Percentiles rank a stretch among this genome's conserved stretches.
These are phyloP conservation scores for Dysphania ambrosioides DNA, from an alignment of 148 eudicot genomes.

Conservation along the genomic window DNA sequence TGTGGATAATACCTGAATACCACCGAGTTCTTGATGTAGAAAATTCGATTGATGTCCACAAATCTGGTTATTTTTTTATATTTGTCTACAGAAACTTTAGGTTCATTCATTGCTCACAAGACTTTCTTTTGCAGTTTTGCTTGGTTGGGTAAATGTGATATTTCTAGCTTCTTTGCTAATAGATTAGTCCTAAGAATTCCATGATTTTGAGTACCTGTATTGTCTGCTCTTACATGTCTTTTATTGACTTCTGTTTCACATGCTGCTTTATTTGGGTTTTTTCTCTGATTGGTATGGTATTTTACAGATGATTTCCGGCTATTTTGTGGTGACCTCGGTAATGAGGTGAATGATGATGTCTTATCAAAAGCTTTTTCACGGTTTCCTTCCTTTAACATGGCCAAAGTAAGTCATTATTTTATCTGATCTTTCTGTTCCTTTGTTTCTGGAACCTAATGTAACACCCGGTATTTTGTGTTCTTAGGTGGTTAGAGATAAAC, in stretches of 20 bases:
- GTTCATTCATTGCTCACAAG: constrained; percentile 23
- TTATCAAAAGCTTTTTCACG: constrained; percentile 79
- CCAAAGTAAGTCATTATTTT: constrained; percentile 53
- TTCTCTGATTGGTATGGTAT: background rate
- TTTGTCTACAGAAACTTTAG: constrained; percentile 13
- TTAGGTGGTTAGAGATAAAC: constrained; percentile 90
- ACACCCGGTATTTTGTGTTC: constrained; percentile 17
- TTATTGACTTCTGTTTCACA: background rate
- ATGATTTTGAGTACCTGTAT: background rate
- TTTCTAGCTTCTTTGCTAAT: constrained; percentile 28
- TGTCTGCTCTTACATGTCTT: background rate
- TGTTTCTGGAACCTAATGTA: constrained; percentile 10
- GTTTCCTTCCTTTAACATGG: constrained; percentile 88
- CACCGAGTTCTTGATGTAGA: constrained; percentile 13
- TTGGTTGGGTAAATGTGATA: constrained; percentile 28
- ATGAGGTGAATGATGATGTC: constrained; percentile 96
- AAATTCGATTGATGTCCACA: constrained; percentile 5
- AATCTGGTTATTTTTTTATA: constrained; percentile 4
- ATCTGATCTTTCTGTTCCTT: background rate
- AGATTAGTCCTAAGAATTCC: background rate
- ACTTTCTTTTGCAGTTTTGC: constrained; percentile 20
- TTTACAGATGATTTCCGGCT: constrained; percentile 81
- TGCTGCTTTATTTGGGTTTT: constrained; percentile 1
- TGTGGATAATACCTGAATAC: too few relatives aligned
- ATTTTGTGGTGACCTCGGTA: constrained; percentile 95